Conservation (phyloP, 1,139 yeast genomes). For the Suhomyces guaymorum region DNA sequence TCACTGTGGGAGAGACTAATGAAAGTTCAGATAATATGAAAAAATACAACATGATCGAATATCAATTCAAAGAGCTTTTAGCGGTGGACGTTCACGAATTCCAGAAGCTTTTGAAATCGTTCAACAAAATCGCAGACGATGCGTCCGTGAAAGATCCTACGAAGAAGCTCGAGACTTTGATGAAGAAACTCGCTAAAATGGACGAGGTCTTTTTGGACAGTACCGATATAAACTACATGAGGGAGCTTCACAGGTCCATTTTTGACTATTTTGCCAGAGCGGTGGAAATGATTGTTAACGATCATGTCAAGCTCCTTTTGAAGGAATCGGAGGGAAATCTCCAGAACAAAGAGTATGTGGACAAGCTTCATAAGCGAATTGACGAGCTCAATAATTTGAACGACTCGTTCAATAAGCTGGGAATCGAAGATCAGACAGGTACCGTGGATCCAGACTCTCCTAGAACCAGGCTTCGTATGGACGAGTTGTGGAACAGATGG, state of each 20-base stretch:
- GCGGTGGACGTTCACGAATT: slow-evolving; percentile 41
- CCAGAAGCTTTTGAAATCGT: slow-evolving; percentile 45
- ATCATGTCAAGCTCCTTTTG: slow-evolving; percentile 50
- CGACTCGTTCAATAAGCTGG: slow-evolving; percentile 25
- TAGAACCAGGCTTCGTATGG: slow-evolving; percentile 51
- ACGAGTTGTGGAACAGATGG: slow-evolving; percentile 65
- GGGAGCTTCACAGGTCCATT: slow-evolving; percentile 54
- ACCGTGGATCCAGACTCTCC: slow-evolving; percentile 25
- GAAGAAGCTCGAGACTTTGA: slow-evolving; percentile 47
- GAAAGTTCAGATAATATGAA: slow-evolving; percentile 20
- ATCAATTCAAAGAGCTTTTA: slow-evolving; percentile 41
- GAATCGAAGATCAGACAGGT: slow-evolving; percentile 18
- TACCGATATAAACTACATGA: slow-evolving; percentile 32
- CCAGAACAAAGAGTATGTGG: slow-evolving; percentile 25
- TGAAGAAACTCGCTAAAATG: slow-evolving; percentile 19
- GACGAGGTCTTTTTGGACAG: slow-evolving; percentile 17
- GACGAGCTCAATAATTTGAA: slow-evolving; percentile 31
- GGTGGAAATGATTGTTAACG: slow-evolving; percentile 55
- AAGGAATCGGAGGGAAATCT: slow-evolving; percentile 27
- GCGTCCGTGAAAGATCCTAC: slow-evolving; percentile 58
- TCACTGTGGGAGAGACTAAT: slow-evolving; percentile 21
- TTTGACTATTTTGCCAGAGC: slow-evolving; percentile 62
- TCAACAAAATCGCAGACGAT: slow-evolving; percentile 59
- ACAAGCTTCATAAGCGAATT: slow-evolving; percentile 32
- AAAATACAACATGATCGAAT: slow-evolving; percentile 29